Evolutionary conservation across 352 stramenopile genomes (phyloP), one percentile per base, ranked within the genome.

Genomic region (Globisporangium polare): DNA sequence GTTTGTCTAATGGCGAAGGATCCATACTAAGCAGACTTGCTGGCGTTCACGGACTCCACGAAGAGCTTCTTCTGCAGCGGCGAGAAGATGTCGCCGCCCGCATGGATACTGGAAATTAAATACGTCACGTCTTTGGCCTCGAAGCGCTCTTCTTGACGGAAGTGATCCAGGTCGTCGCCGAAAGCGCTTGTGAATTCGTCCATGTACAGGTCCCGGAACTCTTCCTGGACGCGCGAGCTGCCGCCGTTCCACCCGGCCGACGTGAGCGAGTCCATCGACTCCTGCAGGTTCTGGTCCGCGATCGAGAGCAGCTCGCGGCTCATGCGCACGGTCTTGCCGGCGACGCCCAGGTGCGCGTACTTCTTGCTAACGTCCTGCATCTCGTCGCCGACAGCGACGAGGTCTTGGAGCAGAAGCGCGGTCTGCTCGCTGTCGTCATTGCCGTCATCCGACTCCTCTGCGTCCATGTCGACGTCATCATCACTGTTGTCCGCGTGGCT

Each of bases 61-160:
- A 95, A 92, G 26, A 95, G 80, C 67, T 84, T 86, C 60, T 95
- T 86, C 62, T 95, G 84, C 43, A 94, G 67, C 17, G 84, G 83
- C 26, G 84, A 78, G 66, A 93, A 94, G 51, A 94, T 72, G 69
- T 95, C 85, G 50, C 72, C 83, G 27, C 85, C 82, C 10, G 80
- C 74, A 53, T 92, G 78, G 65, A 95, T 94, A 63, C 84, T 90
- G 42, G 83, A 90, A 67, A 95, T 93, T 86, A 95, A 90, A 89
- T 91, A 93, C 46, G 71, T 77, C 66, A 95, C 87, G 69, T 95
- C 87, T 61, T 88, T 92, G 65, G 74, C 90, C 56, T 93, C 82
- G 64, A 95, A 95, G 67, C 77, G 72, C 60, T 94, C 85, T 64
- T 95, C 87, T 65, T 89, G 87, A 31, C 87, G 87, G 65, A 94